Base-by-base conservation (phyloP, 2,329 filamentous ascomycete genomes). In the Nemania sp. region DNA sequence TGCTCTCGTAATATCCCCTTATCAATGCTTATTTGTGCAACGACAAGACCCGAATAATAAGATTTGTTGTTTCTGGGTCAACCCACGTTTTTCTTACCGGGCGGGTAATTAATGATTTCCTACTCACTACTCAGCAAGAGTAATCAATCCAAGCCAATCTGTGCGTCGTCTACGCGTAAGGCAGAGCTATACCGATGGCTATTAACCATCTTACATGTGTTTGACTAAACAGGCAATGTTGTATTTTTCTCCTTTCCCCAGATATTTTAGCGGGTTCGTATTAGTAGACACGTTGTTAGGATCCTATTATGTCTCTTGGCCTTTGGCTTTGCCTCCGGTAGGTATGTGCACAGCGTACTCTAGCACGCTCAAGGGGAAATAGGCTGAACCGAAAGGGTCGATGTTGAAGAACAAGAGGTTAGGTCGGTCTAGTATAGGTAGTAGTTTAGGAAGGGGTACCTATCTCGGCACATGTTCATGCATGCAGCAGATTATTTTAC, bases 381-480 rank as follows among this genome's bases (percentile, higher is more conserved):
- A 51, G 18, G 45, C 49, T 54, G 47, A 52, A 53, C 38, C 24
- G 35, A 54, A 27, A 24, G 11, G 20, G 32, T 24, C 29, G 32
- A 59, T 45, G 24, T 61, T 24, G 32, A 53, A 53, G 35, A 53
- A 18, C 22, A 26, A 13, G 8, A 2, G 13, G 11, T n/a, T 20
- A 13, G 27, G 38, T 47, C 20, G 32, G 24, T 43, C 54, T n/a
- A 38, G 54, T 59, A 15, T 51, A 51, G 20, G 47, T 24, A n/a
- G 5, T 47, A 47, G 20, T 47, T 18, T 24, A 55, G 26, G 47
- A 63, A 58, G 27, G 45, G 47, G 38, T 27, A 24, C 43, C 43
- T 22, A 67, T 65, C 60, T 68, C 66, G 66, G 66, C 66, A 68
- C 51, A 65, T 61, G 62, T 68, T 61, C 61, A 65, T 68, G 62